A percentile compares a stretch with the other conserved stretches of the same genome.
Evolutionary conservation across 2,329 filamentous ascomycete genomes (phyloP).

Genomic region (Trichoderma asperellum): DNA sequence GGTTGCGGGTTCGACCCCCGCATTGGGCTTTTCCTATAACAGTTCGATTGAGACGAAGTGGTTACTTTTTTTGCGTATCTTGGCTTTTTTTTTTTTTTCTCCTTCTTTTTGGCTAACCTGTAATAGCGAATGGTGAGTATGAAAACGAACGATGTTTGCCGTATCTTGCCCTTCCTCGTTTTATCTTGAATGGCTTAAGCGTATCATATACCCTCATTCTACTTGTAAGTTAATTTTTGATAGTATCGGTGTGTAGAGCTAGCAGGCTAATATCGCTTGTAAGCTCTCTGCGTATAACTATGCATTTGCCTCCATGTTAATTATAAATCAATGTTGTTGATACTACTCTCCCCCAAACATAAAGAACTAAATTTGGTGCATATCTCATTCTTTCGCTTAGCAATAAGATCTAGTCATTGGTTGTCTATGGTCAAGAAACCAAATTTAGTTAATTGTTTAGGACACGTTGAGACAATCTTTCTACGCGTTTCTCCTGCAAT

Average conservation of each 20-base stretch:
- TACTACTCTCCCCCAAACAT: background rate
- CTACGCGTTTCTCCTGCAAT: background rate
- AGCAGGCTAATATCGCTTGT: too few relatives aligned
- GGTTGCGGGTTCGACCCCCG: constrained; percentile 59
- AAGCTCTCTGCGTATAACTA: too few relatives aligned
- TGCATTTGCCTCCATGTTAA: too few relatives aligned
- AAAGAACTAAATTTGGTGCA: background rate
- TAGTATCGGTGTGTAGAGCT: too few relatives aligned
- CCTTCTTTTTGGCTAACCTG: background rate
- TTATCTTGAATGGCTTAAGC: background rate
- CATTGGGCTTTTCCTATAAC: constrained; percentile 48
- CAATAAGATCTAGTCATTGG: background rate
- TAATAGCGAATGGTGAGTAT: background rate
- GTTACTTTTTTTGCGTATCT: background rate
- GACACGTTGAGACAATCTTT: background rate
- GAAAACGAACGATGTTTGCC: background rate
- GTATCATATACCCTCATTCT: too few relatives aligned
- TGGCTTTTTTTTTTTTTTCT: background rate
- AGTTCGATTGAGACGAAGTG: background rate
- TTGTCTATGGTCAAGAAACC: background rate
- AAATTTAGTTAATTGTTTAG: background rate
- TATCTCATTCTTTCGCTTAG: background rate
- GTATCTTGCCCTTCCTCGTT: background rate
- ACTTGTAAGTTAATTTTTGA: too few relatives aligned
- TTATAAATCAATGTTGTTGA: too few relatives aligned